These are phyloP conservation scores for Polyplosphaeria fusca DNA, from an alignment of 495 filamentous ascomycete genomes.

Conservation along the genomic window DNA sequence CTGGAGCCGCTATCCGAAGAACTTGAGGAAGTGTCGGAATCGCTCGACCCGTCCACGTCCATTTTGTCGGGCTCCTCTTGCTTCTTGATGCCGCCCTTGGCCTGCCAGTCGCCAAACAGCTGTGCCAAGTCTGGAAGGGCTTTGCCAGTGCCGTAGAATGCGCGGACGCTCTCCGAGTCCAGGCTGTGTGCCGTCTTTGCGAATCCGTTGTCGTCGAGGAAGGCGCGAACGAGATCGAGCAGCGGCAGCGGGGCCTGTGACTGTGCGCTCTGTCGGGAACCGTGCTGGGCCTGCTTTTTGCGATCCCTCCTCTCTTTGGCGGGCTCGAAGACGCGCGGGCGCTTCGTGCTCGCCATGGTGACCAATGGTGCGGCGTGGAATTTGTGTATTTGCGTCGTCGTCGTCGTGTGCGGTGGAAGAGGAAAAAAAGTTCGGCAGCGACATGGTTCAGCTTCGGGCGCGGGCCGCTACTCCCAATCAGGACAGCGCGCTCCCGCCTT, in stretches of 20 bases:
- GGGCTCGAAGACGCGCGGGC: too few relatives aligned
- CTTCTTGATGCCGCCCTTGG: background rate
- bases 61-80: conserved; percentile 12
- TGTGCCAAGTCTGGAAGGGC: conserved; percentile 15
- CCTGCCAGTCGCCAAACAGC: conserved; percentile 31
- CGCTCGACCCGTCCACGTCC: conserved; percentile 22
- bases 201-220: conserved; percentile 31
- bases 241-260: conserved; percentile 22
- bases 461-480: too few relatives aligned
- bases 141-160: background rate
- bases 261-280: too few relatives aligned
- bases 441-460: too few relatives aligned
- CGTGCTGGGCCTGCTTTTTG: too few relatives aligned
- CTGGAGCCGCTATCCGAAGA: conserved; percentile 27
- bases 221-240: conserved; percentile 24
- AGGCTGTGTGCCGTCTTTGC: conserved; percentile 17
- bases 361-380: too few relatives aligned
- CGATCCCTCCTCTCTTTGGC: too few relatives aligned
- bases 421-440: too few relatives aligned
- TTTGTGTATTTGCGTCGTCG: too few relatives aligned
- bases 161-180: conserved; percentile 3
- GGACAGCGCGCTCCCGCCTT: too few relatives aligned
- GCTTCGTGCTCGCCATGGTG: conserved; percentile 27
- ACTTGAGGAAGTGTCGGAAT: conserved; percentile 10
- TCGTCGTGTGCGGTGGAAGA: too few relatives aligned